Conservation (phyloP, 2,329 filamentous ascomycete genomes). For the Fusarium hostae region DNA sequence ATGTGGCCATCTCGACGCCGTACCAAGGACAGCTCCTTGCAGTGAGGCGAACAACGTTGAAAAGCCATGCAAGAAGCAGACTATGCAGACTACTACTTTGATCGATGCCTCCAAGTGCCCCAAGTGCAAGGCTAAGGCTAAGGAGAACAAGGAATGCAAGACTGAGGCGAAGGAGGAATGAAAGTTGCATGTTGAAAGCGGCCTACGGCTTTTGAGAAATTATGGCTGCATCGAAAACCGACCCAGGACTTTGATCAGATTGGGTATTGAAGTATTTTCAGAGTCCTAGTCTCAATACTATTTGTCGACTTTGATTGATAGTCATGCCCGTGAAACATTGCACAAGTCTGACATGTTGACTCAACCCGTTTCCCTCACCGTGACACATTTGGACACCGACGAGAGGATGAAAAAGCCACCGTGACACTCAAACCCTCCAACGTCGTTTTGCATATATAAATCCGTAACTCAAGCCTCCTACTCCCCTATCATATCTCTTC, state of each 20-base stretch:
- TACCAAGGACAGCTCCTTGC: neutral
- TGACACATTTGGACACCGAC: neutral
- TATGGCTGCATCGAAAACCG: neutral
- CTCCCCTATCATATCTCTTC: neutral
- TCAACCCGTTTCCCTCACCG: neutral
- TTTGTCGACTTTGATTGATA: neutral
- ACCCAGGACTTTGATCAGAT: rapidly evolving
- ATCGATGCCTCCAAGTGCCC: neutral
- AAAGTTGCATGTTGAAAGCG: too few species aligned
- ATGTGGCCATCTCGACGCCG: neutral
- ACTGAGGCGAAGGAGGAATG: neutral
- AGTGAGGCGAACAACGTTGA: neutral
- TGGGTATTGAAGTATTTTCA: neutral
- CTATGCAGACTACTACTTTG: neutral
- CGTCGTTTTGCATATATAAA: neutral
- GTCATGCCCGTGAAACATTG: neutral
- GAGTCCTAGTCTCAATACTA: rapidly evolving
- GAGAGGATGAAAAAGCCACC: neutral
- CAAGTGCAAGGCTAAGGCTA: neutral
- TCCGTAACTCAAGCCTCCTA: neutral
- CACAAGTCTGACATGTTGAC: neutral
- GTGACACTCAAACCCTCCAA: neutral
- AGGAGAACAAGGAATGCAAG: neutral
- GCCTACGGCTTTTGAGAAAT: too few species aligned
- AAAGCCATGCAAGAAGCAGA: neutral